Evolutionary conservation across 73 alveolate species (phyloP).

Genomic region (Durusdinium trenchii): DNA sequence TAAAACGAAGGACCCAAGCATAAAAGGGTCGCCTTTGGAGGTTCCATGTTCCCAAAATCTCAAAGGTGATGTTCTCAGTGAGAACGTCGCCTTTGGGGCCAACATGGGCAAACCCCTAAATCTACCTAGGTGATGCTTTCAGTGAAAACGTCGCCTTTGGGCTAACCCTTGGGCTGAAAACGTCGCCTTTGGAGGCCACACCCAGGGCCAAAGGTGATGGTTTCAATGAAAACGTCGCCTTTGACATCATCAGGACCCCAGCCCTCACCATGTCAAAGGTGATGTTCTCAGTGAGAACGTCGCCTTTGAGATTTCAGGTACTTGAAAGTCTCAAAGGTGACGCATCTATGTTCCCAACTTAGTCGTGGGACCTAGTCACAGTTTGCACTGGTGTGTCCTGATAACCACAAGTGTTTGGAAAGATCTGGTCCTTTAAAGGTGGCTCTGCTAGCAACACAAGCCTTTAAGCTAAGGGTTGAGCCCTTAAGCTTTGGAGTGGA

Average conservation of each 20-base stretch:
- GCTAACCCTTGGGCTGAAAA: neutral
- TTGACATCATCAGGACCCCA: neutral
- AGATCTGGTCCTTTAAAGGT: no score
- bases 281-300: conserved; percentile 16
- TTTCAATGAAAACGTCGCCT: no score
- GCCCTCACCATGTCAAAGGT: neutral
- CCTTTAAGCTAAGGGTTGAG: no score
- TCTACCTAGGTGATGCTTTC: neutral
- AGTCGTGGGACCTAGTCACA: no score
- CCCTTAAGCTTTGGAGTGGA: no score
- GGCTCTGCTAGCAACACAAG: no score
- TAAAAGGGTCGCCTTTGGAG: conserved; percentile 16
- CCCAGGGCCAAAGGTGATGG: conserved; percentile 40
- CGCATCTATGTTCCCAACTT: neutral
- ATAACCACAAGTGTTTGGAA: no score
- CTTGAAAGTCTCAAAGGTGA: neutral
- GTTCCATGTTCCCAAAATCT: neutral
- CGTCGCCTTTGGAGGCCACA: neutral
- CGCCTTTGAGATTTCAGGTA: neutral
- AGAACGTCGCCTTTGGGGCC: conserved; percentile 1
- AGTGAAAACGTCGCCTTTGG: neutral
- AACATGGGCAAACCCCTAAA: neutral
- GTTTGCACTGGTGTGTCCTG: no score
- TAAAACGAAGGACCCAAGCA: no score
- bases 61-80: conserved; percentile 35